Percentiles rank a stretch among this genome's conserved stretches.
Evolutionary conservation across 2,329 filamentous ascomycete genomes (phyloP).

Genomic region (Epicoccum nigrum): DNA sequence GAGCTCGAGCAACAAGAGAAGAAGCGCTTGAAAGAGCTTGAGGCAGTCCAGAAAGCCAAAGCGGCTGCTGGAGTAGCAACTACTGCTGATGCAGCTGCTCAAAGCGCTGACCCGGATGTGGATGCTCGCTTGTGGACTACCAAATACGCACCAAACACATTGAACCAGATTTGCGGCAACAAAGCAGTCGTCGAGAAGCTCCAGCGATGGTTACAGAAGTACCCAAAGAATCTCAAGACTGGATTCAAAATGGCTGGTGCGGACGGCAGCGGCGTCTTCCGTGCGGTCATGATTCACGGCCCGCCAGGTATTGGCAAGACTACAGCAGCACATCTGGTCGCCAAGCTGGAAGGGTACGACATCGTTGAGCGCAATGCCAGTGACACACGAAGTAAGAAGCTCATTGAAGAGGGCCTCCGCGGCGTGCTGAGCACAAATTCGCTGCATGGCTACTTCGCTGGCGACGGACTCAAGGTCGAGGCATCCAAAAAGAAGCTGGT

Average conservation of each 20-base stretch:
- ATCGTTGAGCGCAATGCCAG: slow-evolving; percentile 95
- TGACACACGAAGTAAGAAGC: slow-evolving; percentile 92
- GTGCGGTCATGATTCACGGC: slow-evolving; percentile 93
- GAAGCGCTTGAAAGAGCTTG: slow-evolving; percentile 66
- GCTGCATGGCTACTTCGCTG: slow-evolving; percentile 86
- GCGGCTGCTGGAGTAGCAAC: slow-evolving; percentile 48
- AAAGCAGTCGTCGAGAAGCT: slow-evolving; percentile 89
- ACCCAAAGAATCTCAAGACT: slow-evolving; percentile 77
- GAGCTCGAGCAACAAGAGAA: slow-evolving; percentile 90
- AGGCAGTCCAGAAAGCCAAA: slow-evolving; percentile 34
- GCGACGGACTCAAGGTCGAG: slow-evolving; percentile 81
- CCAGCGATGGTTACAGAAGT: slow-evolving; percentile 83
- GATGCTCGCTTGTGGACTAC: slow-evolving; percentile 76
- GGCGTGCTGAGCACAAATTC: slow-evolving; percentile 95
- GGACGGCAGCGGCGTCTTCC: slow-evolving; percentile 81
- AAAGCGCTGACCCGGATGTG: slow-evolving; percentile 28
- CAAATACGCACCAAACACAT: slow-evolving; percentile 87
- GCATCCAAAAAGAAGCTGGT: slow-evolving; percentile 88
- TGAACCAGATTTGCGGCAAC: slow-evolving; percentile 93
- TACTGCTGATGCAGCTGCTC: slow-evolving; percentile 24
- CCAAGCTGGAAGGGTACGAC: slow-evolving; percentile 91
- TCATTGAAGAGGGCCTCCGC: slow-evolving; percentile 85
- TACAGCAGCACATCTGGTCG: slow-evolving; percentile 91
- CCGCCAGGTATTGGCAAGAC: slow-evolving; percentile 98
- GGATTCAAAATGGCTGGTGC: slow-evolving; percentile 82